These are phyloP conservation scores for Backusella mclennaniae DNA, from an alignment of 192 early-diverging fungal species.

Conservation along the genomic window DNA sequence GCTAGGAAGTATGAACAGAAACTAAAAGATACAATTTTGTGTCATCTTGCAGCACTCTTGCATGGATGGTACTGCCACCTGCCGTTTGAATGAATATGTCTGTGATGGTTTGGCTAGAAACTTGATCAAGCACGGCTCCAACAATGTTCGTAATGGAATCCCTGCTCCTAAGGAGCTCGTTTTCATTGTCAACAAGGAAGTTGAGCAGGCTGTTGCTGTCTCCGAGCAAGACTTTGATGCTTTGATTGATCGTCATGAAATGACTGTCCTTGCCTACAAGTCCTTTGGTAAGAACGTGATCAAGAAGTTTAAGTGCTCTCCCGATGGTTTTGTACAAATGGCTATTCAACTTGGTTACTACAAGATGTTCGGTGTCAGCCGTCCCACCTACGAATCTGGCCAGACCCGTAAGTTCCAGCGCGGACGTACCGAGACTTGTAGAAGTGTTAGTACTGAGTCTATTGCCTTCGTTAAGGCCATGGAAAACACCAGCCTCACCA, in stretches of 20 bases:
- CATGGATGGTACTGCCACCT: slow-evolving; percentile 95
- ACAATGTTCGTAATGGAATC: slow-evolving; percentile 53
- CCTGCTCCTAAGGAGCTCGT: slow-evolving; percentile 65
- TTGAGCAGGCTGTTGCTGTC: slow-evolving; percentile 61
- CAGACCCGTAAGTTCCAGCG: slow-evolving; percentile 90
- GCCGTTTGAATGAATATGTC: slow-evolving; percentile 85
- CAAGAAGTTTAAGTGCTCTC: slow-evolving; percentile 80
- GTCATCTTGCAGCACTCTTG: slow-evolving; percentile 60
- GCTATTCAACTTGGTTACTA: slow-evolving; percentile 96
- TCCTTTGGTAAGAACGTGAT: slow-evolving; percentile 94
- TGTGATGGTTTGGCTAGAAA: slow-evolving; percentile 55
- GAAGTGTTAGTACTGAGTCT: slow-evolving; percentile 75
- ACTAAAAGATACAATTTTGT: background rate
- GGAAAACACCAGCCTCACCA: slow-evolving; percentile 56
- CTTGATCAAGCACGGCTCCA: slow-evolving; percentile 74
- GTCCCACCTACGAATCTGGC: slow-evolving; percentile 92
- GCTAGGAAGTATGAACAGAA: background rate
- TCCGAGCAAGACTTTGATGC: slow-evolving; percentile 80
- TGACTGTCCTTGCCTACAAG: slow-evolving; percentile 78
- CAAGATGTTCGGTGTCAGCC: slow-evolving; percentile 75
- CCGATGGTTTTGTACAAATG: slow-evolving; percentile 86
- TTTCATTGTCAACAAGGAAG: slow-evolving; percentile 64
- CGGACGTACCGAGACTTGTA: slow-evolving; percentile 94
- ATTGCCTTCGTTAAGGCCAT: slow-evolving; percentile 85
- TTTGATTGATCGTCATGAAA: slow-evolving; percentile 76